Percentiles rank a stretch among this genome's conserved stretches.
These are phyloP conservation scores for Cyclostephanos invisitatus DNA, from an alignment of 108 stramenopile genomes.

Conservation along the genomic window DNA sequence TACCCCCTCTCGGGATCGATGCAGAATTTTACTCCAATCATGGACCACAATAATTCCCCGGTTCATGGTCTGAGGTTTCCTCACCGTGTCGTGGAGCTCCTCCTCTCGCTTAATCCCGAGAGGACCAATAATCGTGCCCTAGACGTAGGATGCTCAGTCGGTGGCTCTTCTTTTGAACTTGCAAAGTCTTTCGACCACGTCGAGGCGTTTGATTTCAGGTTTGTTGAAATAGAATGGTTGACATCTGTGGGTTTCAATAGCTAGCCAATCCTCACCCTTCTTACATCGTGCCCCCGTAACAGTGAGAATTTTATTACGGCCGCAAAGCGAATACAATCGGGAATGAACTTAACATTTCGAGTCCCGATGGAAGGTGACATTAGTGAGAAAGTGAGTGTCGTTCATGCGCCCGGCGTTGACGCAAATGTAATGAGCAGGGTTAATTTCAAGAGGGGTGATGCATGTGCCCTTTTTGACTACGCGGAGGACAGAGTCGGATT, in stretches of 20 bases:
- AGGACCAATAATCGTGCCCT: conserved; percentile 59
- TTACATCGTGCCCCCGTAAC: not conserved
- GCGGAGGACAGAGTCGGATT: conserved; percentile 40
- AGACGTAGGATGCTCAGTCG: conserved; percentile 93
- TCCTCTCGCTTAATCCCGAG: conserved; percentile 57
- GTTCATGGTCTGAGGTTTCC: conserved; percentile 70
- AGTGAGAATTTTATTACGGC: conserved; percentile 75
- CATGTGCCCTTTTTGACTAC: conserved; percentile 72
- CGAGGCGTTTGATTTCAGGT: conserved; percentile 86
- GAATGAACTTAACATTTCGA: conserved; percentile 63
- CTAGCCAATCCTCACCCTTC: no score
- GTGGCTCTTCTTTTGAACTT: conserved; percentile 88
- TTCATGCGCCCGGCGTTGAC: conserved; percentile 62
- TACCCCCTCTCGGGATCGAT: conserved; percentile 59
- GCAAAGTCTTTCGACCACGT: conserved; percentile 86
- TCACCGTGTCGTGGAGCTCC: conserved; percentile 65
- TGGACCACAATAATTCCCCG: conserved; percentile 62
- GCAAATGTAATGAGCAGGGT: conserved; percentile 58
- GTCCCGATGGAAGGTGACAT: conserved; percentile 85
- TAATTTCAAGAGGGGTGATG: conserved; percentile 87
- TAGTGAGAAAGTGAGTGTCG: conserved; percentile 60
- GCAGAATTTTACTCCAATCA: conserved; percentile 61
- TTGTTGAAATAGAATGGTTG: not conserved
- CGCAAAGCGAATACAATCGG: conserved; percentile 75
- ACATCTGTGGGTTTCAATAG: no score